A percentile compares a stretch with the other conserved stretches of the same genome.
phyloP scores from a whole-genome alignment of 495 filamentous ascomycete genomes.

The Tetracladium setigerum region DNA sequence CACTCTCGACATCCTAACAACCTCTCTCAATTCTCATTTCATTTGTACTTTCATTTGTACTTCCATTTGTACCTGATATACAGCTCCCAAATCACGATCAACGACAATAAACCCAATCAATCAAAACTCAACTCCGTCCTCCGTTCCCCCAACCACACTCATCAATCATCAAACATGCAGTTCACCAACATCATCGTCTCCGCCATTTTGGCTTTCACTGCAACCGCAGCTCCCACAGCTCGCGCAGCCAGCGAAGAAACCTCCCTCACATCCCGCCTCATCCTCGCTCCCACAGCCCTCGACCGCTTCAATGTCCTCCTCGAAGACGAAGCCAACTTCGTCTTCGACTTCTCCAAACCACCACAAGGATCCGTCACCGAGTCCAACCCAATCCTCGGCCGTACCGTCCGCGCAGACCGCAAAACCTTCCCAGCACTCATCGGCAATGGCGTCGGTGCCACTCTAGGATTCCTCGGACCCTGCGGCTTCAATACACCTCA shows the following conservation, averaged over 20 bases:
- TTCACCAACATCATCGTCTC: slow-evolving; percentile 14
- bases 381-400: slow-evolving; percentile 2
- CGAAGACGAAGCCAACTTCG: slow-evolving; percentile 18
- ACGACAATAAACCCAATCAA: background rate
- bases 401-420: slow-evolving; percentile 22
- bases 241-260: no score
- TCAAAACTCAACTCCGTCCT: background rate
- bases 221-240: slow-evolving; percentile 2
- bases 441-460: slow-evolving; percentile 23
- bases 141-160: background rate
- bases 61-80: no score
- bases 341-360: slow-evolving; percentile 16
- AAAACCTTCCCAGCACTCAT: slow-evolving; percentile 33
- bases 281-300: slow-evolving; percentile 2
- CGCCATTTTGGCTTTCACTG: slow-evolving; percentile 15
- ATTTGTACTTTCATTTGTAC: no score
- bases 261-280: background rate
- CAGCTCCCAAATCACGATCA: no score
- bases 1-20: no score
- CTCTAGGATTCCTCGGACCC: slow-evolving; percentile 27
- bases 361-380: slow-evolving; percentile 7
- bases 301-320: slow-evolving; percentile 20
- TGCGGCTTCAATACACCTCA: slow-evolving; percentile 39
- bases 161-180: slow-evolving; percentile 13
- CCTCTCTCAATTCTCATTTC: no score